phyloP scores from a whole-genome alignment of 2,329 filamentous ascomycete genomes.

The Epichloe baconii region DNA sequence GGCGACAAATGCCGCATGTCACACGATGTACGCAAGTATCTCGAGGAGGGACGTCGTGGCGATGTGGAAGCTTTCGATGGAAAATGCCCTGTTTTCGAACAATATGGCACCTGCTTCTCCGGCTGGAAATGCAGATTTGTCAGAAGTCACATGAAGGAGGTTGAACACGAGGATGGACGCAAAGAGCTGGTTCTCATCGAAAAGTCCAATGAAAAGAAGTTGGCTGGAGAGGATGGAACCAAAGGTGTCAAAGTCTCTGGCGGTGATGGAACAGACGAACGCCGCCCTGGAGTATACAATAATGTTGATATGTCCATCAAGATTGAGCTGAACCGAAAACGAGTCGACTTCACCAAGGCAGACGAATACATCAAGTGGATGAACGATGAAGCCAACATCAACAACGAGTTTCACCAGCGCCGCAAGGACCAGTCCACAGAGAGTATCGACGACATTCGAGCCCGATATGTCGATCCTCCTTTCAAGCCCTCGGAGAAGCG shows the following conservation, averaged over 20 bases:
- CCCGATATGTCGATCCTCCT: slow-evolving; percentile 72
- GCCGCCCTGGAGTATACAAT: slow-evolving; percentile 60
- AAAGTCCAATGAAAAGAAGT: slow-evolving; percentile 10
- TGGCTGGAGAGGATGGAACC: slow-evolving; percentile 3
- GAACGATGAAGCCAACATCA: slow-evolving; percentile 42
- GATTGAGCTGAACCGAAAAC: slow-evolving; percentile 60
- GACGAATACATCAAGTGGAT: slow-evolving; percentile 70
- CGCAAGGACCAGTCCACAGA: slow-evolving; percentile 29
- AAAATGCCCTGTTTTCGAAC: slow-evolving; percentile 70
- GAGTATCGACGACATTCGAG: slow-evolving; percentile 56
- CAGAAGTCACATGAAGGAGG: slow-evolving; percentile 72
- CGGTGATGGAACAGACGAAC: slow-evolving; percentile 25
- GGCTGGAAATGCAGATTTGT: slow-evolving; percentile 96
- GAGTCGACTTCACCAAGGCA: slow-evolving; percentile 55
- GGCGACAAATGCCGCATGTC: slow-evolving; percentile 70
- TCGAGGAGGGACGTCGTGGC: slow-evolving; percentile 66
- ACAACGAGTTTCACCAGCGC: slow-evolving; percentile 27
- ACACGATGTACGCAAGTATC: slow-evolving; percentile 77
- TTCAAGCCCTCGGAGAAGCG: slow-evolving; percentile 89
- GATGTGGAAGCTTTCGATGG: slow-evolving; percentile 67
- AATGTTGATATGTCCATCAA: slow-evolving; percentile 57
- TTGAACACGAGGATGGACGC: slow-evolving; percentile 62
- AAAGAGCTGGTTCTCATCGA: slow-evolving; percentile 67
- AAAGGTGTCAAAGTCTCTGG: slow-evolving; percentile 10
- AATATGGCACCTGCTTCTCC: slow-evolving; percentile 60